These are phyloP conservation scores for Nannochloropsis gaditana DNA, from an alignment of 108 stramenopile species.

Conservation along the genomic window DNA sequence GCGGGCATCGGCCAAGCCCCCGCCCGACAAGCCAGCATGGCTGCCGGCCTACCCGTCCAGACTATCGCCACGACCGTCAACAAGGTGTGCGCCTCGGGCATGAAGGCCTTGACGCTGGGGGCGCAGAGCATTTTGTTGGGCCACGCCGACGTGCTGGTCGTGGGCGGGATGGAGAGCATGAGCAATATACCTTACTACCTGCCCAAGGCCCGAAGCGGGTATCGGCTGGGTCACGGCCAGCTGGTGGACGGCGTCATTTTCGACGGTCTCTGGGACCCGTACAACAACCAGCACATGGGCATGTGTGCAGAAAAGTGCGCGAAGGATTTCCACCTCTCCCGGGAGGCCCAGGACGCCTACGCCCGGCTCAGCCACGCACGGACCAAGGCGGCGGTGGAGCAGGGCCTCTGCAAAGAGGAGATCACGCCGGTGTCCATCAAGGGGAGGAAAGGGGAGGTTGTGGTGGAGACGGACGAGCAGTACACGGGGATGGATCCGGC, in stretches of 20 bases:
- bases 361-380: slow-evolving; percentile 72
- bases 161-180: slow-evolving; percentile 97
- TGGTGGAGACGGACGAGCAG: slow-evolving; percentile 74
- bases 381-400: slow-evolving; percentile 55
- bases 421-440: slow-evolving; percentile 60
- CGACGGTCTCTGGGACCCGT: slow-evolving; percentile 92
- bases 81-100: slow-evolving; percentile 94
- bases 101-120: slow-evolving; percentile 68
- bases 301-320: slow-evolving; percentile 88
- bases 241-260: slow-evolving; percentile 70
- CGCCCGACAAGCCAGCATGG: slow-evolving; percentile 57
- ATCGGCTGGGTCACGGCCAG: slow-evolving; percentile 58
- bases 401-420: slow-evolving; percentile 68
- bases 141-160: slow-evolving; percentile 61
- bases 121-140: slow-evolving; percentile 46
- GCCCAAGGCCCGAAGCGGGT: slow-evolving; percentile 54
- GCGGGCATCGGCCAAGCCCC: slow-evolving; percentile 95
- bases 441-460: slow-evolving; percentile 52
- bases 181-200: slow-evolving; percentile 90
- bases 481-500: slow-evolving; percentile 64
- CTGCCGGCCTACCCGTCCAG: slow-evolving; percentile 55
- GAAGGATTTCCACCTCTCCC: slow-evolving; percentile 57
- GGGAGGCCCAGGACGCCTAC: slow-evolving; percentile 88
- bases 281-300: slow-evolving; percentile 95
- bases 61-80: slow-evolving; percentile 64